phyloP scores from a whole-genome alignment of 2,329 filamentous ascomycete genomes.

The Elsinoe batatas region DNA sequence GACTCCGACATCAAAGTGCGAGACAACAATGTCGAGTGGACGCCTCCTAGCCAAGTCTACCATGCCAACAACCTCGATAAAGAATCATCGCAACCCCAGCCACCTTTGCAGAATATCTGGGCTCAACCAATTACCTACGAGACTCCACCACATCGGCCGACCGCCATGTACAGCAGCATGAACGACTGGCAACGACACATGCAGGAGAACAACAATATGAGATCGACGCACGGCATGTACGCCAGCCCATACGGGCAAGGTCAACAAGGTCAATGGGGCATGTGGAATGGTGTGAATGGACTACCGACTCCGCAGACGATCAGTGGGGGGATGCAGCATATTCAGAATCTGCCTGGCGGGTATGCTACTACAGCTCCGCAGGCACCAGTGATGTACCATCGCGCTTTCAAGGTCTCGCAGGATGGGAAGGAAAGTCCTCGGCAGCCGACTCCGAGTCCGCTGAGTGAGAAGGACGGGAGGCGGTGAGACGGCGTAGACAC shows the following conservation, averaged over 20 bases:
- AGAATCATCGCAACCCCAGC: not conserved
- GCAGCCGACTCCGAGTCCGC: conserved; percentile 25
- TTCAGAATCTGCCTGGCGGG: conserved; percentile 3
- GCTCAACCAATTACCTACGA: not conserved
- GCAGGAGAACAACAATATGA: not conserved
- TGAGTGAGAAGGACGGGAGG: conserved; percentile 16
- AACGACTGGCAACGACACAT: not conserved
- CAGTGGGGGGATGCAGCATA: not conserved
- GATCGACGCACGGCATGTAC: not conserved
- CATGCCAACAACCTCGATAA: conserved; percentile 13
- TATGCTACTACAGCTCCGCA: not conserved
- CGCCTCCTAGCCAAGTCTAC: conserved; percentile 26
- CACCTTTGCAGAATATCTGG: not conserved
- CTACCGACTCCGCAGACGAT: not conserved
- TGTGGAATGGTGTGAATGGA: conserved; percentile 4
- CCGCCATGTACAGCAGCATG: not conserved
- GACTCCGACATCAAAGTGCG: conserved; percentile 19
- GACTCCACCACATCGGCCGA: not conserved
- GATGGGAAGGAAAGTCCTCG: conserved; percentile 22
- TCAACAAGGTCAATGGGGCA: not conserved
- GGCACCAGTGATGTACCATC: not conserved
- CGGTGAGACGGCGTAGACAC: not conserved
- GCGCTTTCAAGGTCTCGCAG: not conserved
- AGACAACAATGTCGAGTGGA: conserved; percentile 23
- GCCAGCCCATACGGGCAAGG: not conserved